A percentile compares a stretch with the other conserved stretches of the same genome.
phyloP scores from a whole-genome alignment of 768 basidiomycete genomes.

The Clathrus columnatus region DNA sequence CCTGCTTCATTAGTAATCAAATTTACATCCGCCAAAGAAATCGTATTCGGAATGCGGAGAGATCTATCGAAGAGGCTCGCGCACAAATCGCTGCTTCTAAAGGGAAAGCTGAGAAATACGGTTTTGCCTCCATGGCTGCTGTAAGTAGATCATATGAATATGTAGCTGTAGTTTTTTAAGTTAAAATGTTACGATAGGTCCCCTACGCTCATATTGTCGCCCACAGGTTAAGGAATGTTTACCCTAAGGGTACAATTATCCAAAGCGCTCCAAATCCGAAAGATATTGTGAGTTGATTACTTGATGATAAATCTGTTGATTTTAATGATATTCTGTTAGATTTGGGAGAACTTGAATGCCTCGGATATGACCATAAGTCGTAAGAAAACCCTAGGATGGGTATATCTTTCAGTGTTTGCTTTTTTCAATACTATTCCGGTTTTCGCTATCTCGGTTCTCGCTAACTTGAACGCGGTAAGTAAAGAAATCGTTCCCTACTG shows the following conservation, averaged over 20 bases:
- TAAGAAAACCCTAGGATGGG: constrained; percentile 67
- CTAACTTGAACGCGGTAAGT: constrained; percentile 78
- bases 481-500: neutral
- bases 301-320: neutral
- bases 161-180: neutral
- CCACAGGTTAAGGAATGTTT: constrained; percentile 55
- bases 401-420: constrained; percentile 69
- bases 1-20: neutral
- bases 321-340: constrained; percentile 29
- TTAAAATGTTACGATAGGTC: neutral
- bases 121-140: constrained; percentile 85
- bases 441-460: constrained; percentile 80
- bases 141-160: constrained; percentile 26
- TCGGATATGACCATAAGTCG: constrained; percentile 56
- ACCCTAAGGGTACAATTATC: constrained; percentile 63
- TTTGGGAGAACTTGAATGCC: constrained; percentile 87
- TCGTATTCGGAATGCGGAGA: constrained; percentile 55
- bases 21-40: constrained; percentile 19
- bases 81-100: constrained; percentile 50
- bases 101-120: constrained; percentile 77
- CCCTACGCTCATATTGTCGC: constrained; percentile 86
- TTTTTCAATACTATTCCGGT: constrained; percentile 94
- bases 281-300: constrained; percentile 56
- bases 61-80: constrained; percentile 65
- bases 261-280: constrained; percentile 80